Evolutionary conservation across 1,139 yeast genomes (phyloP), one percentile per base, ranked within the genome.

Genomic region (Zygoascus sp.): DNA sequence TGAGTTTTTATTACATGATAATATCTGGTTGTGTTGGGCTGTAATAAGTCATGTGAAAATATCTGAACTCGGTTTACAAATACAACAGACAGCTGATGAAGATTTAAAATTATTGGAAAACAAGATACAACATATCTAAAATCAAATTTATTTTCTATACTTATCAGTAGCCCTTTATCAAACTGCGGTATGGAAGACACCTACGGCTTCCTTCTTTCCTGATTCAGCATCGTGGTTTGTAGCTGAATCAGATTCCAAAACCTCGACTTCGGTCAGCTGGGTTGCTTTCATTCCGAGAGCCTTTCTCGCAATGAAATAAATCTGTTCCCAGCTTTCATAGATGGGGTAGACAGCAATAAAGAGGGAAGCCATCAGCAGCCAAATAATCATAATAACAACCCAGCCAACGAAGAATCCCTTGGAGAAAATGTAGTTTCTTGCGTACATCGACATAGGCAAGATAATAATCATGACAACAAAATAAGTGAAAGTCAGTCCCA

Each of bases 401-500:
- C 48, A 50, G n/a, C 50, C 53, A 2, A 51, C 48, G 30, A 50
- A 50, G 28, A 48, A 48, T 15, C 17, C 25, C 15, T 50, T 48
- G 15, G 53, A 50, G 32, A 50, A 50, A 13, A 50, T 47, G 32
- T 50, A 50, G 20, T 44, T 44, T 13, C 19, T 8, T 2, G 51
- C 53, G 39, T 43, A 48, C 46, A 50, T 42, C 10, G 51, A 46
- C 50, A 50, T 48, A 11, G 51, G 53, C 6, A 46, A 25, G 16
- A 46, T 11, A 23, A 46, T 41, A 17, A 37, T 36, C 25, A 46
- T 42, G 10, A 42, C 72, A 15, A 83, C 53, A 9, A 85, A 77
- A 52, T 82, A 70, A 8, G 17, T 28, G 15, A 38, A 19, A 15
- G 39, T 36, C 5, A 46, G 17, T 7, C n/a, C 23, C 15, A 35